Evolutionary conservation across 768 basidiomycete species (phyloP).

Genomic region (Gautieria morchelliformis): DNA sequence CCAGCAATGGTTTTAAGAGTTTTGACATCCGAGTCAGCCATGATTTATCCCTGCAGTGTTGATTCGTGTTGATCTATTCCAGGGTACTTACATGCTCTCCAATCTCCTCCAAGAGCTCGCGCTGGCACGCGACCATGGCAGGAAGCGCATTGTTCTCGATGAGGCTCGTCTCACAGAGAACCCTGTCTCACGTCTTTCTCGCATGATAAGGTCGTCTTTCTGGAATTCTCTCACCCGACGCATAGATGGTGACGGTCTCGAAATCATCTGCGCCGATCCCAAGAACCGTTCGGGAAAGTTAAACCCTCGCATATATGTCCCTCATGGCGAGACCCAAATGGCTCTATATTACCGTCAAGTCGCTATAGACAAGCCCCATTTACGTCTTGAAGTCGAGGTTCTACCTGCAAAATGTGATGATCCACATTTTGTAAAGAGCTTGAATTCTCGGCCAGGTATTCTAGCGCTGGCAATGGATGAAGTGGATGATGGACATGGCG

Average conservation of each 20-base stretch:
- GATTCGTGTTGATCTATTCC: slow-evolving; percentile 9
- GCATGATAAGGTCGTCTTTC: slow-evolving; percentile 97
- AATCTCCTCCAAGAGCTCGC: slow-evolving; percentile 98
- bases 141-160: slow-evolving; percentile 96
- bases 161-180: slow-evolving; percentile 97
- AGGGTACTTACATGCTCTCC: slow-evolving; percentile 99
- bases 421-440: slow-evolving; percentile 78
- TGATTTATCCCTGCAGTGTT: background rate
- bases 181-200: slow-evolving; percentile 89
- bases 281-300: slow-evolving; percentile 91
- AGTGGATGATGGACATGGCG: slow-evolving; percentile 68
- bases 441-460: slow-evolving; percentile 91
- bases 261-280: slow-evolving; percentile 95
- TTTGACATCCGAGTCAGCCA: slow-evolving; percentile 79
- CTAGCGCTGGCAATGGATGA: slow-evolving; percentile 94
- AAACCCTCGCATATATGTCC: slow-evolving; percentile 91
- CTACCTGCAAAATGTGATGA: slow-evolving; percentile 84
- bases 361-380: slow-evolving; percentile 83
- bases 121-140: slow-evolving; percentile 86
- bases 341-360: slow-evolving; percentile 92
- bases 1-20: slow-evolving; percentile 95
- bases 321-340: slow-evolving; percentile 88
- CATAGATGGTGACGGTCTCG: slow-evolving; percentile 94
- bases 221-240: slow-evolving; percentile 96
- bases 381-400: slow-evolving; percentile 87